Base-by-base conservation (phyloP, 495 filamentous ascomycete genomes). In the Penicillium angulare region DNA sequence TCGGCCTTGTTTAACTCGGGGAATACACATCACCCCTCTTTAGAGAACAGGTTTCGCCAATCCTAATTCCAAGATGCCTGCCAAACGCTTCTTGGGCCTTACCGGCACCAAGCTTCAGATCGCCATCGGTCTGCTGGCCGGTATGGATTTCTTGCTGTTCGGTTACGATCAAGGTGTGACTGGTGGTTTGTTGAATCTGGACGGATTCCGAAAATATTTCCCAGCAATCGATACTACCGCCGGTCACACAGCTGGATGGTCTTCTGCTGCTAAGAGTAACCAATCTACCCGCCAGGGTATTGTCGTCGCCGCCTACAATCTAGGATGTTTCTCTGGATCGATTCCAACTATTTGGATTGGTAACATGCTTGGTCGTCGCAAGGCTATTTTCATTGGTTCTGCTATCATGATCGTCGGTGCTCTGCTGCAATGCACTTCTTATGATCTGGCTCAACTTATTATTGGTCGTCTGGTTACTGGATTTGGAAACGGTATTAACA, bases 61-160 rank as follows among this genome's bases (percentile, higher is more conserved):
- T 10, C 24, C 12, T 22, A 33, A 15, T 16, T 9, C 22, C 21
- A 17, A 4, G 0, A 71, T 70, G 66, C 53, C 47, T 15, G 52
- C 60, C 18, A 64, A 44, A 8, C 47, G 43, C 13, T 88, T 80
- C 60, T 79, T 87, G 52, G 86, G 86, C 68, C 80, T 89, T 47
- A 76, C 77, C 55, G 86, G 86, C 73, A 65, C 72, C 32, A 72
- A 72, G 63, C 78, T 90, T 29, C 86, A 88, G 53, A 71, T 84
- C 52, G 85, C 83, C 45, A 83, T 90, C 47, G 83, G 82, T 33
- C 57, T 84, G 8, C 76, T 89, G 42, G 86, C 86, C 39, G 85
- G 86, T 55, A 79, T 84, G 56, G 86, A 88, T 64, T 90, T 90
- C 58, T 65, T 87, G 60, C 66, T 81, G 3, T 81, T 81, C 51